Evolutionary conservation across 1,139 yeast genomes (phyloP).

Genomic region (Taphrina confusa): DNA sequence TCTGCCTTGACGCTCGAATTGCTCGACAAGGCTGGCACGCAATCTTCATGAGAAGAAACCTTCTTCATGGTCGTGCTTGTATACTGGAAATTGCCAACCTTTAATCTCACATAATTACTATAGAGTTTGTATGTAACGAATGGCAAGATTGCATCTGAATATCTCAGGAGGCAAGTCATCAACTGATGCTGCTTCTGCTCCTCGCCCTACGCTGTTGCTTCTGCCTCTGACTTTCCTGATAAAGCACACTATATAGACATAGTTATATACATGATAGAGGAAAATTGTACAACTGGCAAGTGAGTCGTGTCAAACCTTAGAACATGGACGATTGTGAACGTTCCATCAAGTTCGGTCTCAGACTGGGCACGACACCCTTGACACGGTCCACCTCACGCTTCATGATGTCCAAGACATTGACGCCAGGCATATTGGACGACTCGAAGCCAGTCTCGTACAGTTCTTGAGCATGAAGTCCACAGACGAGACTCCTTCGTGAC

Average conservation of each 20-base stretch:
- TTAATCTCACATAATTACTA: too few relatives aligned
- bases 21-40: conserved; percentile 54
- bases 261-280: not conserved
- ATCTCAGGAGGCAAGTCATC: too few relatives aligned
- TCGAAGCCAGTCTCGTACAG: conserved; percentile 37
- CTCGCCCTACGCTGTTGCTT: conserved; percentile 14
- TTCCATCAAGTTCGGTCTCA: conserved; percentile 25
- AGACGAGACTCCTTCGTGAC: conserved; percentile 42
- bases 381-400: conserved; percentile 53
- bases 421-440: conserved; percentile 56
- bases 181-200: too few relatives aligned
- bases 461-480: conserved; percentile 37
- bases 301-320: not conserved
- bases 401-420: conserved; percentile 60
- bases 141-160: too few relatives aligned
- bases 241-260: not conserved
- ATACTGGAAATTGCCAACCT: too few relatives aligned
- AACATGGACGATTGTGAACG: conserved; percentile 32
- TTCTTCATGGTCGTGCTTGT: too few relatives aligned
- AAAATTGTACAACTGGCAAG: not conserved
- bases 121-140: too few relatives aligned
- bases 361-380: not conserved
- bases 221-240: too few relatives aligned
- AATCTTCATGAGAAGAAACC: too few relatives aligned
- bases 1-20: conserved; percentile 72